These are phyloP conservation scores for Spergularia marina DNA, from an alignment of 148 eudicot species.

Conservation along the genomic window DNA sequence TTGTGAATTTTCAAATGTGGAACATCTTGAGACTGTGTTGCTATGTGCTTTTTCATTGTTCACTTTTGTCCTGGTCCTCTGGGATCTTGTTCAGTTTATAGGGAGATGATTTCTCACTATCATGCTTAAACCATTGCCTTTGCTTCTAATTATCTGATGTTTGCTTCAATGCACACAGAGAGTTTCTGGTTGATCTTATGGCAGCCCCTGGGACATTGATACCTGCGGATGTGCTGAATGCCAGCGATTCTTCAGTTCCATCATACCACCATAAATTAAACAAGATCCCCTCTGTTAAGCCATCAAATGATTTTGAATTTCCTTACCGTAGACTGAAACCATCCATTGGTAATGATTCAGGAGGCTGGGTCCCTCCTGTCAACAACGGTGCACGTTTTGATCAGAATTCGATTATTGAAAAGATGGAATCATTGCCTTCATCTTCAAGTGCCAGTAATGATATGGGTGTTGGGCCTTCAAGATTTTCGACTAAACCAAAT, in stretches of 20 bases:
- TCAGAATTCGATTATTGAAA: conserved; percentile 31
- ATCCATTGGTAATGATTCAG: conserved; percentile 29
- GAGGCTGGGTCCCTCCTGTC: conserved; percentile 28
- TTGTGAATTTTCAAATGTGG: too few species aligned
- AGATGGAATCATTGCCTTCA: conserved; percentile 41
- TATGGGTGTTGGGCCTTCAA: conserved; percentile 59
- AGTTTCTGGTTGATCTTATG: conserved; percentile 98
- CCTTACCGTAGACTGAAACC: conserved; percentile 32
- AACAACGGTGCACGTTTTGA: conserved; percentile 28
- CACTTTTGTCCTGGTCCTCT: neutral
- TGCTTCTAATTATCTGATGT: conserved; percentile 9
- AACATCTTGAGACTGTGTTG: neutral
- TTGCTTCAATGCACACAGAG: conserved; percentile 46
- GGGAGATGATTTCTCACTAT: neutral
- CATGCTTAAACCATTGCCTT: neutral
- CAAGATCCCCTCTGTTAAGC: conserved; percentile 42
- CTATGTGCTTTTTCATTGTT: neutral
- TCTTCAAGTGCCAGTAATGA: conserved; percentile 32
- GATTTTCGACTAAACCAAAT: conserved; percentile 35
- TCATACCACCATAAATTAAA: conserved; percentile 42
- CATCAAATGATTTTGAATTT: conserved; percentile 39
- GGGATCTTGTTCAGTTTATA: neutral
- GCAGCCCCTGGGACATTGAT: conserved; percentile 95
- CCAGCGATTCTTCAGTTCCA: conserved; percentile 48
- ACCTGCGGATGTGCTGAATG: conserved; percentile 70